phyloP scores from a whole-genome alignment of 1,284 basidiomycete species.

The Mycosarcoma mackinlayi region DNA sequence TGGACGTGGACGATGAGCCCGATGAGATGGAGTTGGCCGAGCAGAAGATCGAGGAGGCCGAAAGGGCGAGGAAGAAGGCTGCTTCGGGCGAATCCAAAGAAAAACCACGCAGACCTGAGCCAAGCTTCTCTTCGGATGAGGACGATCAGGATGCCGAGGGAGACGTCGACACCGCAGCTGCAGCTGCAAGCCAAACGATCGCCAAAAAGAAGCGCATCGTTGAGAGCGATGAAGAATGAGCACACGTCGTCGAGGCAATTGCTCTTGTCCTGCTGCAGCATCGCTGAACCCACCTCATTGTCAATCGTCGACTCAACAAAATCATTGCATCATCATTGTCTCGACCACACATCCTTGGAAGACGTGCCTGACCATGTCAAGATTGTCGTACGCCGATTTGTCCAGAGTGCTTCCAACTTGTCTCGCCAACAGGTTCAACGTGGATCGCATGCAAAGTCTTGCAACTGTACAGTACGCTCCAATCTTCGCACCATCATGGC shows the following conservation, averaged over 20 bases:
- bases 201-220: conserved; percentile 55
- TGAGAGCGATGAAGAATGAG: conserved; percentile 48
- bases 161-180: conserved; percentile 14
- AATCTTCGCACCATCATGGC: no score
- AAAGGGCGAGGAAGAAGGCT: conserved; percentile 42
- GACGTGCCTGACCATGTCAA: no score
- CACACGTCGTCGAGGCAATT: not conserved
- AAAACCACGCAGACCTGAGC: conserved; percentile 40
- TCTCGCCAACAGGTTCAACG: no score
- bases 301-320: no score
- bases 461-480: no score
- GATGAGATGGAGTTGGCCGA: conserved; percentile 62
- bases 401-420: no score
- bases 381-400: no score
- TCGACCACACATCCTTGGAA: no score
- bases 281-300: no score
- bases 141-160: conserved; percentile 42
- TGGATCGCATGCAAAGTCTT: no score
- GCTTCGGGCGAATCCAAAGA: conserved; percentile 15
- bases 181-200: conserved; percentile 21
- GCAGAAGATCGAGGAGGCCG: conserved; percentile 46
- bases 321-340: no score
- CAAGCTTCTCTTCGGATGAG: conserved; percentile 43
- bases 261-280: not conserved
- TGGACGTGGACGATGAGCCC: conserved; percentile 62